Percentiles rank a stretch among this genome's conserved stretches.
Conservation (phyloP, 2,329 filamentous ascomycete genomes). For the Fusarium subglutinans region DNA sequence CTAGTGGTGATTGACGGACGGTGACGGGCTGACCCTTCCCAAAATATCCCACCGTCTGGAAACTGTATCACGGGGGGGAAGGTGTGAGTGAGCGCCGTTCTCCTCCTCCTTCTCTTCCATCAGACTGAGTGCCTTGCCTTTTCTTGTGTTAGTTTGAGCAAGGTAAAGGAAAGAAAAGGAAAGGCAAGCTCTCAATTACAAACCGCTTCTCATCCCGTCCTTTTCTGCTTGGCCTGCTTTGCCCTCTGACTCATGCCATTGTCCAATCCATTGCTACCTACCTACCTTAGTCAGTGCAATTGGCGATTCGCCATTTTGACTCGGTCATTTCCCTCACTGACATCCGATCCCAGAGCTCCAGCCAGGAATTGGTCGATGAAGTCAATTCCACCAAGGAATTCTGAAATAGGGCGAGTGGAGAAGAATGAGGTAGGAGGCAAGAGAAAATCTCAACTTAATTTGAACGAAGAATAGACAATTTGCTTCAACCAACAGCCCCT, state of each 20-base stretch:
- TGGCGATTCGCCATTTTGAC: conserved; percentile 2
- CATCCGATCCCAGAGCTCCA: background rate
- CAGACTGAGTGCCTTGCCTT: conserved; percentile 1
- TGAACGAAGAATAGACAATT: background rate
- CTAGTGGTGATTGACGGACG: background rate
- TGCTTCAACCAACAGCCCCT: background rate
- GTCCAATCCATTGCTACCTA: background rate
- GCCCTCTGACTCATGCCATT: conserved; percentile 1
- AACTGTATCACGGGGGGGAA: conserved; percentile 20
- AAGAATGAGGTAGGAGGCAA: background rate
- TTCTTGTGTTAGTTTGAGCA: background rate
- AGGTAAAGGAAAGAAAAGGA: background rate
- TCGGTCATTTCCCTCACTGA: background rate
- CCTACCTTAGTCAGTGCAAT: background rate
- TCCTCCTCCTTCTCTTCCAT: conserved; percentile 1
- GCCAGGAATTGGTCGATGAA: conserved; percentile 18
- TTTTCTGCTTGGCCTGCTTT: background rate
- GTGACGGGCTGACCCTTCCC: conserved; percentile 35
- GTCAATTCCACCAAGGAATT: conserved; percentile 25
- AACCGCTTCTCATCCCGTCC: conserved; percentile 10
- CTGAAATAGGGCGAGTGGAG: conserved; percentile 18
- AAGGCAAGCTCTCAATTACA: conserved; percentile 13
- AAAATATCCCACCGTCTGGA: conserved; percentile 39
- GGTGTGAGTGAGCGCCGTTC: background rate
- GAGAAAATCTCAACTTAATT: conserved; percentile 3